Percentiles rank a stretch among this genome's conserved stretches.
These are phyloP conservation scores for Linum lewisii DNA, from an alignment of 345 rosid genomes.

Conservation along the genomic window DNA sequence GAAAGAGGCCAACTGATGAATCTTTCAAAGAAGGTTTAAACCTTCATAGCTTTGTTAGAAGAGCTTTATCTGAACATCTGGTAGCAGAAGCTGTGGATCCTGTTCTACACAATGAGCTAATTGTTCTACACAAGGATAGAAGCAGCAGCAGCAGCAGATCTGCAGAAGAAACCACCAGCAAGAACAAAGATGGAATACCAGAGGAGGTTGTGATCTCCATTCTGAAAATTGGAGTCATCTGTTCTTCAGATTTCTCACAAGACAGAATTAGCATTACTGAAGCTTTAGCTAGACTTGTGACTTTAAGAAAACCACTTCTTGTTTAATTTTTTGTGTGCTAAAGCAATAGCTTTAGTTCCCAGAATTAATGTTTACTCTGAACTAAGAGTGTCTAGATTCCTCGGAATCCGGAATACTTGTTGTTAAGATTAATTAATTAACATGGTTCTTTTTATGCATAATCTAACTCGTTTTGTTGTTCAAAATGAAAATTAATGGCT, in stretches of 20 bases:
- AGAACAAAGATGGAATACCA: not conserved
- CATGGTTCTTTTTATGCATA: too few species aligned
- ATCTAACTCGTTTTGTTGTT: too few species aligned
- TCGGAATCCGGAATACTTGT: too few species aligned
- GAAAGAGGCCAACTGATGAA: constrained; percentile 19
- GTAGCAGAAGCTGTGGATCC: not conserved
- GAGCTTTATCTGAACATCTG: constrained; percentile 14
- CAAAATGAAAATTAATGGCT: too few species aligned
- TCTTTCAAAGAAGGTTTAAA: constrained; percentile 15
- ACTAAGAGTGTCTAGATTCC: too few species aligned
- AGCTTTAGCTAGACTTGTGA: not conserved
- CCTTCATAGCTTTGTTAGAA: constrained; percentile 14
- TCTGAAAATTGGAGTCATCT: not conserved
- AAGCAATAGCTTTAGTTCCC: too few species aligned
- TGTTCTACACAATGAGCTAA: not conserved
- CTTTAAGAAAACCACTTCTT: not conserved
- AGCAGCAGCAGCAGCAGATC: not conserved
- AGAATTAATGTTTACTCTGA: too few species aligned
- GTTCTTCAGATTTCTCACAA: not conserved
- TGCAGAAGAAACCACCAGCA: not conserved
- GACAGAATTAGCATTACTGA: not conserved
- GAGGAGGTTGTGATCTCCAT: not conserved
- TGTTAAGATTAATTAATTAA: too few species aligned
- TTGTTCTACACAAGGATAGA: too few species aligned
- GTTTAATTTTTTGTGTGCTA: too few species aligned